Evolutionary conservation across 441 rosid species (phyloP).

Genomic region (Gossypium davidsonii): DNA sequence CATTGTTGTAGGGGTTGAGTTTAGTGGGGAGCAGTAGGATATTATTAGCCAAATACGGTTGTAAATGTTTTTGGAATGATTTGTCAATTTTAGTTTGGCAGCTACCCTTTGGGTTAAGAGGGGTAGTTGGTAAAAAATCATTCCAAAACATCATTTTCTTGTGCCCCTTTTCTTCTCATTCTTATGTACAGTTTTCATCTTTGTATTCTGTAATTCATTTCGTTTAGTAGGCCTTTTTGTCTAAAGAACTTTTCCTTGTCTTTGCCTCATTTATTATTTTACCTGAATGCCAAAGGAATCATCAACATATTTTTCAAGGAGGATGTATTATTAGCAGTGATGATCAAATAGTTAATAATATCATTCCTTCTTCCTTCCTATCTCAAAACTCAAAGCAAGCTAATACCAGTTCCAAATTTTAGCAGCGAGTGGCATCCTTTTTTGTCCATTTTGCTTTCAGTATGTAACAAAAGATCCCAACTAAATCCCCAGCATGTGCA

Average conservation of each 20-base stretch:
- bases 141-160: constrained; percentile 25
- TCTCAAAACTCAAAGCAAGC: too few species aligned
- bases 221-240: constrained; percentile 21
- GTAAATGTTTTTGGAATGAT: constrained; percentile 41
- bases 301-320: too few species aligned
- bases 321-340: too few species aligned
- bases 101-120: constrained; percentile 31
- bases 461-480: not conserved
- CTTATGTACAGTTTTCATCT: constrained; percentile 65
- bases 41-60: constrained; percentile 7
- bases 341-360: too few species aligned
- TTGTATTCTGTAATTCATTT: constrained; percentile 49
- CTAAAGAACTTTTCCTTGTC: not conserved
- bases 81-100: constrained; percentile 27
- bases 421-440: not conserved
- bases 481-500: not conserved
- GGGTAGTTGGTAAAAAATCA: constrained; percentile 37
- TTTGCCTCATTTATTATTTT: not conserved
- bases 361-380: too few species aligned
- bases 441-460: not conserved
- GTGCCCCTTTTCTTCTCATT: constrained; percentile 33
- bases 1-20: constrained; percentile 3
- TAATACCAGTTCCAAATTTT: not conserved
- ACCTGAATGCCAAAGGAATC: too few species aligned
- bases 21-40: constrained; percentile 13